A percentile compares a stretch with the other conserved stretches of the same genome.
These are phyloP conservation scores for Gastroboletus turbinatus DNA, from an alignment of 1,284 basidiomycete genomes.

Conservation along the genomic window DNA sequence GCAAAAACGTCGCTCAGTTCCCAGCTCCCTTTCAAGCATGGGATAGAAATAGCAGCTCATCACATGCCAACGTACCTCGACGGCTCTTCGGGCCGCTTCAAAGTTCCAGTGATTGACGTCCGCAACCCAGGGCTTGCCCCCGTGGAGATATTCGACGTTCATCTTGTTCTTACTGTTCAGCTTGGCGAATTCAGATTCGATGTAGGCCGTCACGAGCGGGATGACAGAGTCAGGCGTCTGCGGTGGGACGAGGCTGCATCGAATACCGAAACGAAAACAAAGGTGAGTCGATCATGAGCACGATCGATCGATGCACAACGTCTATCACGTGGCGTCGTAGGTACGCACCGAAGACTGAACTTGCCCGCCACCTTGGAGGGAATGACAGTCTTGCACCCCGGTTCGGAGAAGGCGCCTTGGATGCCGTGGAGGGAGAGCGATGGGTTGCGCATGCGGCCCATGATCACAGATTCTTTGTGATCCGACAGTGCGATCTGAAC, in stretches of 20 bases:
- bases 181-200: conserved; percentile 81
- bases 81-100: conserved; percentile 86
- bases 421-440: conserved; percentile 94
- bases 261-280: not conserved
- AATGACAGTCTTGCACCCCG: conserved; percentile 94
- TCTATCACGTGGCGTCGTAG: not conserved
- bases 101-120: conserved; percentile 93
- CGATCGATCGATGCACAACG: conserved; percentile 1
- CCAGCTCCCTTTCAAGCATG: not conserved
- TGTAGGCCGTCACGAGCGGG: conserved; percentile 70
- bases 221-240: conserved; percentile 79
- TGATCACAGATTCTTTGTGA: conserved; percentile 84
- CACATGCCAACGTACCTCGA: conserved; percentile 47
- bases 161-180: conserved; percentile 82
- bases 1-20: not conserved
- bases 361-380: conserved; percentile 88
- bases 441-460: conserved; percentile 89
- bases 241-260: conserved; percentile 78
- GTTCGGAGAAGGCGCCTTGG: conserved; percentile 92
- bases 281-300: not conserved
- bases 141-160: conserved; percentile 68
- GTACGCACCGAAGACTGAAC: conserved; percentile 83
- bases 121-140: conserved; percentile 90
- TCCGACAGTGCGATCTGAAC: conserved; percentile 58
- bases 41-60: not conserved